Evolutionary conservation across 192 early-diverging fungal genomes (phyloP).

Genomic region (Backusella tarrabulga): DNA sequence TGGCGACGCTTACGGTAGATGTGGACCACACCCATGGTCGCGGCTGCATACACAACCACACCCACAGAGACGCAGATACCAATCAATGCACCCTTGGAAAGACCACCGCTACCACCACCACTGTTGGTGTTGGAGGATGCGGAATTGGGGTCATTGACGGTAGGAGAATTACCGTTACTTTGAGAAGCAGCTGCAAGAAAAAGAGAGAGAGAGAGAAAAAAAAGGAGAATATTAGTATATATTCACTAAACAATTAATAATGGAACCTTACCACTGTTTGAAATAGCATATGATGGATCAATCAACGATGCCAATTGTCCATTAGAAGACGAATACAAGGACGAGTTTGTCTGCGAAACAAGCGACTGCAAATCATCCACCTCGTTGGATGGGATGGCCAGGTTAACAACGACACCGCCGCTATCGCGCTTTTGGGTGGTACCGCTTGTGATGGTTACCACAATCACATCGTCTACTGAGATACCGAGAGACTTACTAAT

Average conservation of each 20-base stretch:
- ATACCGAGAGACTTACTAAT: constrained; percentile 13
- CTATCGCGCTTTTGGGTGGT: not conserved
- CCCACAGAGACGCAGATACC: constrained; percentile 36
- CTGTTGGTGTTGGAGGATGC: not conserved
- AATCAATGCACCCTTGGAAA: constrained; percentile 32
- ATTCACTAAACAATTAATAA: not conserved
- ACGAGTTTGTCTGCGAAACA: not conserved
- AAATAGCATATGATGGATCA: constrained; percentile 22
- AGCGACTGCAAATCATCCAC: constrained; percentile 7
- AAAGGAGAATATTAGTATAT: not conserved
- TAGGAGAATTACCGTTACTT: not conserved
- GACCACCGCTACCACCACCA: not conserved
- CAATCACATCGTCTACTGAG: constrained; percentile 24
- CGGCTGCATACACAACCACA: constrained; percentile 35
- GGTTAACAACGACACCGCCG: constrained; percentile 22
- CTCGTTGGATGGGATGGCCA: constrained; percentile 21
- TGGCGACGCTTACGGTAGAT: constrained; percentile 22
- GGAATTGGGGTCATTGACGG: constrained; percentile 14
- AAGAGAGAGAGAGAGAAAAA: no score
- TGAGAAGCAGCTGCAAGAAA: not conserved
- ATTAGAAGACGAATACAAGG: constrained; percentile 9
- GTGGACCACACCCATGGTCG: constrained; percentile 29
- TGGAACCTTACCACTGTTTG: not conserved
- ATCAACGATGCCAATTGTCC: constrained; percentile 26
- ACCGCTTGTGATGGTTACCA: constrained; percentile 23